Conservation (phyloP, 1,284 basidiomycete species). For the Cryptococcus sp. region DNA sequence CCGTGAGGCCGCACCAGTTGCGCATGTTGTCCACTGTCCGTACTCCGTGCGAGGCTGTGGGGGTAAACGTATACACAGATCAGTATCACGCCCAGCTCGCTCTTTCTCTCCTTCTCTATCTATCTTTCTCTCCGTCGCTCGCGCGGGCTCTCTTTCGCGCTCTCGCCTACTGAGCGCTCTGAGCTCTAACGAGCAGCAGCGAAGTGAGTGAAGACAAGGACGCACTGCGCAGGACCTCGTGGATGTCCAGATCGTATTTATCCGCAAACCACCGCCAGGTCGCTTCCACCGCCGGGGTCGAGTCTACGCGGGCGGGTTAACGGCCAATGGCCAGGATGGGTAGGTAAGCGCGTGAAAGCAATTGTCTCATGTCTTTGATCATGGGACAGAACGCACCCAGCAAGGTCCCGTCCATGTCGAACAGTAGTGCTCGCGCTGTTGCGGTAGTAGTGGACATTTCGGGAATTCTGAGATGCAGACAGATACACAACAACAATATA, state of each 20-base stretch:
- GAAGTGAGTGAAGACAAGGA: constrained; percentile 2
- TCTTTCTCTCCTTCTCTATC: too few species aligned
- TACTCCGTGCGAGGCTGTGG: constrained; percentile 70
- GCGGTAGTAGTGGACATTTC: constrained; percentile 6
- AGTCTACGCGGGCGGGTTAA: constrained; percentile 28
- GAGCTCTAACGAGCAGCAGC: not conserved
- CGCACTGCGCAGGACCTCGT: constrained; percentile 49
- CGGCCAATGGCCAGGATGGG: not conserved
- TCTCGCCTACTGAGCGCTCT: too few species aligned
- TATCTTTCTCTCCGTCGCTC: too few species aligned
- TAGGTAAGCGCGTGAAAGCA: not conserved
- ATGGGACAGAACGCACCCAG: constrained; percentile 35
- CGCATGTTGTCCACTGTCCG: constrained; percentile 70
- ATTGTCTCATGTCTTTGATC: not conserved
- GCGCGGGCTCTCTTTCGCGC: too few species aligned
- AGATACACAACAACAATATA: not conserved
- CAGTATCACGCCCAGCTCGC: too few species aligned
- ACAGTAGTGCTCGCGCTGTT: constrained; percentile 29
- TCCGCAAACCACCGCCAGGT: constrained; percentile 49
- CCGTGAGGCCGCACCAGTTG: constrained; percentile 65
- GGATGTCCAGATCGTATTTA: constrained; percentile 48
- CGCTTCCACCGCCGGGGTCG: constrained; percentile 49
- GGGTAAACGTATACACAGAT: not conserved
- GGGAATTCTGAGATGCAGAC: not conserved
- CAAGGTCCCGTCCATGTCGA: constrained; percentile 53